Base-by-base conservation (phyloP, 176 grass and related monocot genomes). In the Typha latifolia region DNA sequence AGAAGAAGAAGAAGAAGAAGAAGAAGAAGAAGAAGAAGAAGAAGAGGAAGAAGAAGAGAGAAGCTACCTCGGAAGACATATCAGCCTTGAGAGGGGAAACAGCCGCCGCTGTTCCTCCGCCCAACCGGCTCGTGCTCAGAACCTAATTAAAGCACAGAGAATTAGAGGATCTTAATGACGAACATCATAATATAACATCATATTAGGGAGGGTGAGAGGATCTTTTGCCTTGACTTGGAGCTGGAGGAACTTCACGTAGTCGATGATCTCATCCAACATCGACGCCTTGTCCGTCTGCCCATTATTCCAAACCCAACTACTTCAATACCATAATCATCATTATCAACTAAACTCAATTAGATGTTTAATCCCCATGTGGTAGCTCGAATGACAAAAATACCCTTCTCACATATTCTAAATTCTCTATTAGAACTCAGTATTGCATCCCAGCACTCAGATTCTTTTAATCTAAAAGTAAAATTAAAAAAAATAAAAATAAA, bases 211-310 rank as follows among this genome's bases (percentile, higher is more conserved):
- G 21, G 11, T 37, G 52, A 20, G 52, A 20, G 15, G 15, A 7
- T 18, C 2, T 57, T 57, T 57, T 82, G 90, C 91, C 84, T 96
- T 96, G 63, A 96, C 91, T 80, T 96, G 91, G 70, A 90, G 91
- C 65, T 96, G 91, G 67, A 96, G 87, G 75, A 96, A 96, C 72
- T 90, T 96, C 62, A 96, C 84, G 79, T 96, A 90, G 48, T 96
- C 84, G 66, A 96, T 96, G 50, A 95, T 95, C 70, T 95, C 86
- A 72, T 95, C 91, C 1, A 95, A 69, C 84, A 95, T 87, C 48
- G 91, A 82, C 82, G 84, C 76, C 69, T 95, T 95, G 51, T 95
- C 91, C 72, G 91, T 80, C 86, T 90, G 91, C 49, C 14, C 1
- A 13, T 53, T 37, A 34, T 34, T 34, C 10, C 31, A 86, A 37